Evolutionary conservation across 2,329 filamentous ascomycete genomes (phyloP).

Genomic region (Exophiala phaeomuriformis): DNA sequence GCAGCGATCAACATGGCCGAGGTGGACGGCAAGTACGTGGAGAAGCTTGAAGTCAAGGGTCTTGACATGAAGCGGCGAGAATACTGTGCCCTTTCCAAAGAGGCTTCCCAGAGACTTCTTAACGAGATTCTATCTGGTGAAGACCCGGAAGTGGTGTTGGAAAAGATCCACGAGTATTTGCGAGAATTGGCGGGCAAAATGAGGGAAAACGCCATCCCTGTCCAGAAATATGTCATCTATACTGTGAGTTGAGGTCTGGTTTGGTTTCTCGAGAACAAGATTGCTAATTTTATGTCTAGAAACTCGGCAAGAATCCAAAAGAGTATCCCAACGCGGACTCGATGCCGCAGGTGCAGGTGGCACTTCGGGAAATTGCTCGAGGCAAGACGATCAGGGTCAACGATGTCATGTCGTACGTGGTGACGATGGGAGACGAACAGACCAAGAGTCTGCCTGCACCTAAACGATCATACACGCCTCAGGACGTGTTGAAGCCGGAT

Average conservation of each 20-base stretch:
- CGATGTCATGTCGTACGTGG: conserved; percentile 93
- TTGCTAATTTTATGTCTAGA: conserved; percentile 37
- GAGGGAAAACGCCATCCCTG: conserved; percentile 67
- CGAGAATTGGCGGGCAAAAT: conserved; percentile 78
- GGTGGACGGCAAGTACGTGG: conserved; percentile 77
- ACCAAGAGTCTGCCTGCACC: conserved; percentile 58
- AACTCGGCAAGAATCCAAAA: conserved; percentile 86
- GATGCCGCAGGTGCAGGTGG: conserved; percentile 97
- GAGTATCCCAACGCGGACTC: conserved; percentile 91
- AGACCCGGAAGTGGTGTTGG: conserved; percentile 78
- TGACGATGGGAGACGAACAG: conserved; percentile 61
- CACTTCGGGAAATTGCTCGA: conserved; percentile 74
- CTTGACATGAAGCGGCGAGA: conserved; percentile 96
- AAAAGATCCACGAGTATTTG: conserved; percentile 88
- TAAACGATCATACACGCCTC: conserved; percentile 80
- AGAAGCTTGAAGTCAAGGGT: conserved; percentile 96
- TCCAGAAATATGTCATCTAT: conserved; percentile 91
- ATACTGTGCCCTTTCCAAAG: conserved; percentile 91
- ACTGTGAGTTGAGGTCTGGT: conserved; percentile 47
- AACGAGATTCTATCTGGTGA: conserved; percentile 92
- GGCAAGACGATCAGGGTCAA: conserved; percentile 86
- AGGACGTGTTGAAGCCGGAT: conserved; percentile 73
- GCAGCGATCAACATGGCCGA: conserved; percentile 92
- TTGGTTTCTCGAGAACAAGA: not conserved
- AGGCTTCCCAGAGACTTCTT: conserved; percentile 82